Evolutionary conservation across 768 basidiomycete species (phyloP).

Genomic region (Psilocybe tampanensis): DNA sequence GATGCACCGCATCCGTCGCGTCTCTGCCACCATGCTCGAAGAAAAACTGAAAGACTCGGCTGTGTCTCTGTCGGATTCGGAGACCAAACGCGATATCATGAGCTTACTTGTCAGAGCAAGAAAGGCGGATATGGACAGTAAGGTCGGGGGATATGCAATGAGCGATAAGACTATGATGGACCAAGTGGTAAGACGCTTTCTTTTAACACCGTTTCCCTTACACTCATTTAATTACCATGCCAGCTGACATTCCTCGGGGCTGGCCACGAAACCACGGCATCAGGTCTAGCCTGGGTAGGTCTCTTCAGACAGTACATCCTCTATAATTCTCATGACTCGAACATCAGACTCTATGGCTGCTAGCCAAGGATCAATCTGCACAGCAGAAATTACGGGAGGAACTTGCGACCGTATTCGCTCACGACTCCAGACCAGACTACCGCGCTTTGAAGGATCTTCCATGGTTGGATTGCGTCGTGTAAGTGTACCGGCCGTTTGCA

Average conservation of each 20-base stretch:
- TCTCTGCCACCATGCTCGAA: constrained; percentile 42
- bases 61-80: constrained; percentile 31
- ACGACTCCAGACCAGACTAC: constrained; percentile 37
- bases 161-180: constrained; percentile 52
- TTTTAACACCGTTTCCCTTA: neutral
- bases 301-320: neutral
- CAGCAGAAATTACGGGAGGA: constrained; percentile 58
- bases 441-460: constrained; percentile 39
- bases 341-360: constrained; percentile 50
- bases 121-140: constrained; percentile 34
- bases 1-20: constrained; percentile 44
- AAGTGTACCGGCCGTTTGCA: constrained; percentile 1
- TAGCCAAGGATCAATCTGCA: constrained; percentile 49
- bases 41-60: constrained; percentile 39
- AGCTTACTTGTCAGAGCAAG: constrained; percentile 43
- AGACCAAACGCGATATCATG: constrained; percentile 54
- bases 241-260: constrained; percentile 52
- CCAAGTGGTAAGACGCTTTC: constrained; percentile 42
- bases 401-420: constrained; percentile 39
- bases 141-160: constrained; percentile 40
- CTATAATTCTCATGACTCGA: neutral
- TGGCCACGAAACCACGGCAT: constrained; percentile 48
- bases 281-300: constrained; percentile 50
- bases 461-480: constrained; percentile 46
- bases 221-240: neutral